Base-by-base conservation (phyloP, 805 yeast species). In the Kregervanrija pseudodelftensis region DNA sequence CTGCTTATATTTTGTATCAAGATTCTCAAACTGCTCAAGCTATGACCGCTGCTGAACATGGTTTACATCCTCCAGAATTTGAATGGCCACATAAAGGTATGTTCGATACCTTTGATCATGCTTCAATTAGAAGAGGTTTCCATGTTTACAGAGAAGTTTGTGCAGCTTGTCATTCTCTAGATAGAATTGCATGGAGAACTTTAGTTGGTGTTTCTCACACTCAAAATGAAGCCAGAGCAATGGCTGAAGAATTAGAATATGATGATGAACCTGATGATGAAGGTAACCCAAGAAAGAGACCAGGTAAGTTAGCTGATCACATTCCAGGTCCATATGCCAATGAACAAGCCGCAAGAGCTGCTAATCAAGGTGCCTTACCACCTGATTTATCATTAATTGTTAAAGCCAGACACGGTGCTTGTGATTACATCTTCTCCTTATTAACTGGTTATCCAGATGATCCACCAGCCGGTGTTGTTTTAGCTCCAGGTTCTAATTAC, bases 321-420 rank as follows among this genome's bases (percentile, higher is more conserved):
- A 74, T 93, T 55, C 98, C 95, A 57, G 87, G 85, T 53, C 99
- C 99, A 47, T 93, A 93, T 68, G 87, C 88, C 55, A 93, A 93
- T 67, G 99, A 93, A 71, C 95, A 93, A 75, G 98, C 98, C 53
- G 99, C 99, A 41, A 87, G 99, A 76, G 96, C 98, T 56, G 97
- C 96, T 52, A 93, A 93, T 79, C 96, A 88, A 75, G 99, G 99
- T 72, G 97, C 99, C 52, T 77, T 85, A 56, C 99, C 99, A 53
- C 99, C 99, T 49, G 99, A 93, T 74, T 80, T 93, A 65, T 89
- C 97, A 35, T 77, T 93, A 68, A 88, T 93, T 63, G 95, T 91
- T 69, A 91, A 91, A 80, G 98, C 99, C 56, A 86, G 99, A 79
- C 98, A 93, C 73, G 97, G 98, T 66, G 97, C 88, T 57, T 77